Conservation (phyloP, 179 eudicot genomes). For the Actinidia arguta region DNA sequence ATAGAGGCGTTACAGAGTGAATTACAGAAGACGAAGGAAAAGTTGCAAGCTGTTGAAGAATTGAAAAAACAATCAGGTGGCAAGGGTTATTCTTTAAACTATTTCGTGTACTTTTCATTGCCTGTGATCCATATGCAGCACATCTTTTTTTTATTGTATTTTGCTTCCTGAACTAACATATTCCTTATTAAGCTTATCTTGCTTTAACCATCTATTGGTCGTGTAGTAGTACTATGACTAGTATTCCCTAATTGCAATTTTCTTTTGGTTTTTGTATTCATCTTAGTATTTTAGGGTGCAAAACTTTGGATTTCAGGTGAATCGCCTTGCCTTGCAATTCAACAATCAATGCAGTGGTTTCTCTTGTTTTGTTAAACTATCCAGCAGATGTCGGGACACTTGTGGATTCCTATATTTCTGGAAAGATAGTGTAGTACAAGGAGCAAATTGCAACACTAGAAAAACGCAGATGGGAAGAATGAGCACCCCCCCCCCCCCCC, state of each 20-base stretch:
- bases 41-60: constrained; percentile 91
- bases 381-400: constrained; percentile 86
- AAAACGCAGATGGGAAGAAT: too few species aligned
- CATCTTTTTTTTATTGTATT: too few species aligned
- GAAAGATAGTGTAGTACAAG: constrained; percentile 86
- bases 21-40: constrained; percentile 89
- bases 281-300: background rate
- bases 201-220: background rate
- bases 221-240: background rate
- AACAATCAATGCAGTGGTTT: background rate
- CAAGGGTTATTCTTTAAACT: background rate
- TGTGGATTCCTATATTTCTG: constrained; percentile 91
- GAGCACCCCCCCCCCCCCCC: too few species aligned
- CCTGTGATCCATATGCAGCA: constrained; percentile 8
- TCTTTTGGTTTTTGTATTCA: constrained; percentile 1
- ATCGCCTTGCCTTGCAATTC: background rate
- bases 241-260: background rate
- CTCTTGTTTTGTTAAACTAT: constrained; percentile 12
- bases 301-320: background rate
- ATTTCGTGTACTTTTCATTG: background rate
- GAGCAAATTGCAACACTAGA: constrained; percentile 99
- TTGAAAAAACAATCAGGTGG: constrained; percentile 92
- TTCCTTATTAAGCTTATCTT: background rate
- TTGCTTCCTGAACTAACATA: background rate
- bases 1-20: constrained; percentile 91